Base-by-base conservation (phyloP, 805 yeast species). In the Saturnispora galanensis region DNA sequence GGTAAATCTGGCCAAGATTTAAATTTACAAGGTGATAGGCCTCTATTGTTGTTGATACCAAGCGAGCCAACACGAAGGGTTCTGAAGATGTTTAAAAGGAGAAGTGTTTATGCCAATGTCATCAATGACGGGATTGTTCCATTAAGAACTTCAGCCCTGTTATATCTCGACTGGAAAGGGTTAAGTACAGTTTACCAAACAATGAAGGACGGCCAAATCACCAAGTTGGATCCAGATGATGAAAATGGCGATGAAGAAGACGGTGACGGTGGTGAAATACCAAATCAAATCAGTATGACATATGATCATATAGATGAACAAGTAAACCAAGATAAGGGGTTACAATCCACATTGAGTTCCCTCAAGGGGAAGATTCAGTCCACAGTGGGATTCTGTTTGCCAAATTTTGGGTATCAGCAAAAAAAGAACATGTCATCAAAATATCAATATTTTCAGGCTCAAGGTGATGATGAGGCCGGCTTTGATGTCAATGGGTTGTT, bases 91-190 rank as follows among this genome's bases (percentile, higher is more conserved):
- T 90, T 93, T 63, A 59, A 69, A 35, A 66, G 82, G 48, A 69
- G 97, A 50, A 87, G 96, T 0, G 66, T 84, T 0, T 93, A 93
- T 61, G 96, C 97, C 0, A 93, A 93, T 63, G 81, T 84, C 0
- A 70, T 85, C 15, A 81, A 93, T 61, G 98, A 93, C 64, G 98
- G 98, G 2, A 88, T 93, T 43, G 98, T 93, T 2, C 97, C 98
- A 0, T 66, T 93, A 53, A 68, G 97, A 42, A 93, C 98, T 0
- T 79, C 96, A 0, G 87, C 97, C 0, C 65, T 90, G 43, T 62
- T 90, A 26, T 90, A 82, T 56, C 62, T 93, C 11, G 97, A 93
- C 60, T 88, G 95, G 84, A 73, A 74, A 47, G 94, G 87, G 3
- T 65, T 83, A 13, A 66, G 73, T 3, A 69, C 71, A 39, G 81